A percentile compares a stretch with the other conserved stretches of the same genome.
These are phyloP conservation scores for Suillus tomentosus DNA, from an alignment of 768 basidiomycete genomes.

Conservation along the genomic window DNA sequence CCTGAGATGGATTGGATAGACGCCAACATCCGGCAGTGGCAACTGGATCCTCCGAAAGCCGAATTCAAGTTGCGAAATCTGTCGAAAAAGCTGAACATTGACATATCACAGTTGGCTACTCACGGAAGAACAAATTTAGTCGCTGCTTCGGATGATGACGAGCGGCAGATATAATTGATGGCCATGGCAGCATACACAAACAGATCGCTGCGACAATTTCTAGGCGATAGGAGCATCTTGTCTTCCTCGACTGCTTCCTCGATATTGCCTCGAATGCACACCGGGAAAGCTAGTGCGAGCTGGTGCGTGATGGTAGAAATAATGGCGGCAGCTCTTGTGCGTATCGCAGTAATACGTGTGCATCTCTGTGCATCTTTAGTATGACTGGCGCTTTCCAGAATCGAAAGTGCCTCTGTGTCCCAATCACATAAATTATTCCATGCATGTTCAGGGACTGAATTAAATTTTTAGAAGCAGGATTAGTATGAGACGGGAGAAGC, in stretches of 20 bases:
- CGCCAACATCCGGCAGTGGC: not conserved
- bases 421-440: not conserved
- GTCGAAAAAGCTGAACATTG: not conserved
- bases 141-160: not conserved
- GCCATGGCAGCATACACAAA: constrained; percentile 21
- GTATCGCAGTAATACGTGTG: not conserved
- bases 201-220: constrained; percentile 10
- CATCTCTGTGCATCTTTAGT: not conserved
- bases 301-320: constrained; percentile 19
- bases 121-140: not conserved
- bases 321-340: constrained; percentile 9
- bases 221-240: constrained; percentile 7
- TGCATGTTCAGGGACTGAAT: not conserved
- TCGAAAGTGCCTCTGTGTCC: not conserved
- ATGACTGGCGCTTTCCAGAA: not conserved
- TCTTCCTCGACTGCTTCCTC: constrained; percentile 15
- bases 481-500: not conserved
- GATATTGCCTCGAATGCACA: constrained; percentile 10
- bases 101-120: not conserved
- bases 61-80: not conserved
- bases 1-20: not conserved
- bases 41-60: not conserved
- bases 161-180: constrained; percentile 17
- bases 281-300: constrained; percentile 15
- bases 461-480: not conserved